These are phyloP conservation scores for Arachis hypogaea DNA, from an alignment of 306 rosid genomes.

Conservation along the genomic window DNA sequence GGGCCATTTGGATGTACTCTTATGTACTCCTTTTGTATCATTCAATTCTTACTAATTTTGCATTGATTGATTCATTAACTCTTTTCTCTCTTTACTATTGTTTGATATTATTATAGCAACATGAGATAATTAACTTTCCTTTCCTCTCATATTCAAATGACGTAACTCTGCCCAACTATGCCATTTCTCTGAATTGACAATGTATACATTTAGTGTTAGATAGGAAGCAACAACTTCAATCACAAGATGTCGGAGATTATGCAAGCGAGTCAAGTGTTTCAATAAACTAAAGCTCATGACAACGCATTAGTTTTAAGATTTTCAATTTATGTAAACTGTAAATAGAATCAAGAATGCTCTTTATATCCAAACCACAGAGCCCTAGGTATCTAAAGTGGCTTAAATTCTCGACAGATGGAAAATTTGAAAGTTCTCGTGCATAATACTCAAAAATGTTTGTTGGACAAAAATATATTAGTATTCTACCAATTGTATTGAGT, in stretches of 20 bases:
- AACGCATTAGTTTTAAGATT: not conserved
- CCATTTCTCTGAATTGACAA: not conserved
- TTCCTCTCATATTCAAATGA: not conserved
- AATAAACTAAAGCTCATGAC: not conserved
- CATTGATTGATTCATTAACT: too few species aligned
- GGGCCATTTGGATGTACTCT: too few species aligned
- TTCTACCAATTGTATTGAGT: too few species aligned
- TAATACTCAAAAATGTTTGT: not conserved
- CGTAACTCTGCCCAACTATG: not conserved
- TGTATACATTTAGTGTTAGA: not conserved
- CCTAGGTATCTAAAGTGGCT: conserved; percentile 31
- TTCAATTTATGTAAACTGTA: not conserved
- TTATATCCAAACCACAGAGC: not conserved
- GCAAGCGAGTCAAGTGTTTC: not conserved
- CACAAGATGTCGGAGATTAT: conserved; percentile 26
- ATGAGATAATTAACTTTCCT: too few species aligned
- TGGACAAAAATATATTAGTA: not conserved
- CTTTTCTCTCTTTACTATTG: too few species aligned
- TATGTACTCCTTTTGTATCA: too few species aligned
- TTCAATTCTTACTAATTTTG: too few species aligned
- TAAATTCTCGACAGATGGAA: not conserved
- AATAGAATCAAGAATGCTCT: not conserved
- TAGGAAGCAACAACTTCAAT: not conserved
- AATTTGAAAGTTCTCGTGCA: not conserved
- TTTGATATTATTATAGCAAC: too few species aligned